These are phyloP conservation scores for Paulownia fortunei DNA, from an alignment of 257 asterid genomes.

Conservation along the genomic window DNA sequence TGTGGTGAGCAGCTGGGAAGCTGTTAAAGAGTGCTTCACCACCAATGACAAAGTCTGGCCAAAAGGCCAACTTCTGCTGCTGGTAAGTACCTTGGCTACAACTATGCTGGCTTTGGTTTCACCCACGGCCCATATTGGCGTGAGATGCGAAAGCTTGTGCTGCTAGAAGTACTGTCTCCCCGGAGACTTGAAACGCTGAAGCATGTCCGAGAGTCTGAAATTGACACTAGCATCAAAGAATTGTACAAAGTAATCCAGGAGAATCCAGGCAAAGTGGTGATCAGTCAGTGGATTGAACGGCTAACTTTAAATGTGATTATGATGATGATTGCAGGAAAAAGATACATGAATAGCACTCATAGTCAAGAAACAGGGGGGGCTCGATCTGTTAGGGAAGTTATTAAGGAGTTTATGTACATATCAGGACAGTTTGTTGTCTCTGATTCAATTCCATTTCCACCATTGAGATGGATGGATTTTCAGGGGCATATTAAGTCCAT, in stretches of 20 bases:
- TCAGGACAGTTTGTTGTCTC: slow-evolving; percentile 43
- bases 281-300: slow-evolving; percentile 47
- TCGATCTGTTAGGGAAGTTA: slow-evolving; percentile 26
- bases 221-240: slow-evolving; percentile 14
- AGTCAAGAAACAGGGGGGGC: slow-evolving; percentile 21
- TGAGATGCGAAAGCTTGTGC: slow-evolving; percentile 49
- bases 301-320: slow-evolving; percentile 44
- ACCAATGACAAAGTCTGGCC: slow-evolving; percentile 49
- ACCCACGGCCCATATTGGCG: slow-evolving; percentile 59
- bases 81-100: slow-evolving; percentile 52
- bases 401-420: slow-evolving; percentile 44
- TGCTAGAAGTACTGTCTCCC: slow-evolving; percentile 51
- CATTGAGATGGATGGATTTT: slow-evolving; percentile 51
- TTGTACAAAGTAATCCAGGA: background rate
- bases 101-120: slow-evolving; percentile 51
- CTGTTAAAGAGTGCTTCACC: slow-evolving; percentile 64
- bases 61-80: slow-evolving; percentile 44
- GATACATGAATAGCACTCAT: slow-evolving; percentile 26
- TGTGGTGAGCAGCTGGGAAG: slow-evolving; percentile 54
- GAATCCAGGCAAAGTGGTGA: slow-evolving; percentile 29
- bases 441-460: slow-evolving; percentile 45
- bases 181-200: no score
- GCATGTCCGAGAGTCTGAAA: slow-evolving; percentile 41
- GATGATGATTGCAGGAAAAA: slow-evolving; percentile 51
- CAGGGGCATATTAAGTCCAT: slow-evolving; percentile 47